phyloP scores from a whole-genome alignment of 116 monocot genomes.

The Cymodocea nodosa region DNA sequence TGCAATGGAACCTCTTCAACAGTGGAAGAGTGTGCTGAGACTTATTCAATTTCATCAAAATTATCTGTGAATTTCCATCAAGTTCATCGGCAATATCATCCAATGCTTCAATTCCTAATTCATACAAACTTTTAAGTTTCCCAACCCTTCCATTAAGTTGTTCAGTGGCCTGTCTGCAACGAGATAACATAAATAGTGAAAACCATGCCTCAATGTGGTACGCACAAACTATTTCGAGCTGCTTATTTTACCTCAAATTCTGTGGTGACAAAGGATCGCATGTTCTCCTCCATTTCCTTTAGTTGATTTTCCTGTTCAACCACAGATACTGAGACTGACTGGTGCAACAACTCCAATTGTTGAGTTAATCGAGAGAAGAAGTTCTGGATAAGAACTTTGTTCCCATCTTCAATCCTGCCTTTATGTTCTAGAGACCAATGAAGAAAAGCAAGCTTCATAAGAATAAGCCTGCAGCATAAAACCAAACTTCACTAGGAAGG shows the following conservation, averaged over 20 bases:
- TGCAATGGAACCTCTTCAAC: conserved; percentile 42
- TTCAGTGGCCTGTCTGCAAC: conserved; percentile 47
- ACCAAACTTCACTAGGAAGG: background rate
- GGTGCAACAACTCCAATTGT: conserved; percentile 76
- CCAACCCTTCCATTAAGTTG: conserved; percentile 45
- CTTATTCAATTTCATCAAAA: conserved; percentile 62
- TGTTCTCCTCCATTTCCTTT: conserved; percentile 74
- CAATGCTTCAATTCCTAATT: conserved; percentile 54
- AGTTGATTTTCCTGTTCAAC: conserved; percentile 67
- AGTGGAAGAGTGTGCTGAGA: conserved; percentile 48
- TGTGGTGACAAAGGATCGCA: conserved; percentile 68
- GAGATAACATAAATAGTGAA: background rate
- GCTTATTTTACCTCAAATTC: conserved; percentile 74
- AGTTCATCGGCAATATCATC: conserved; percentile 68
- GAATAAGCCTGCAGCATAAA: conserved; percentile 1
- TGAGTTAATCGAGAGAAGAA: conserved; percentile 53
- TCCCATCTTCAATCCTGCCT: conserved; percentile 76
- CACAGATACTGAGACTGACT: conserved; percentile 62
- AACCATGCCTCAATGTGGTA: background rate
- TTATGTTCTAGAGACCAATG: conserved; percentile 44
- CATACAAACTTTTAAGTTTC: conserved; percentile 63
- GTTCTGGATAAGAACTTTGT: conserved; percentile 48
- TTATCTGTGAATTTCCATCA: conserved; percentile 63
- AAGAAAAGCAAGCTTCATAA: background rate
- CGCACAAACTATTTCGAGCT: background rate